phyloP scores from a whole-genome alignment of 306 rosid genomes.

The Quercus parvula region DNA sequence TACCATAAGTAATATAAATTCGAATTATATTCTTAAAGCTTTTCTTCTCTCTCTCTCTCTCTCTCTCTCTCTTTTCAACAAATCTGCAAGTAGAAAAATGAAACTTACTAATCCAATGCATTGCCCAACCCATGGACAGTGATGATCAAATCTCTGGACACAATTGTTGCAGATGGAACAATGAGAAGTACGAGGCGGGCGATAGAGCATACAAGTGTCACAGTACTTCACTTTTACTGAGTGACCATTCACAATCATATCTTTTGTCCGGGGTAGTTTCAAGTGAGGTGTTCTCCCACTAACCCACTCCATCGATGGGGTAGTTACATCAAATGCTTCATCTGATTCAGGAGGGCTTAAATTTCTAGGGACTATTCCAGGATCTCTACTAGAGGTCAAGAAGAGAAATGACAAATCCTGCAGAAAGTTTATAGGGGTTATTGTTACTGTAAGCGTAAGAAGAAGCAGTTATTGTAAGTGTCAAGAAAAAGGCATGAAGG shows the following conservation, averaged over 20 bases:
- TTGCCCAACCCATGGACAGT: constrained; percentile 99
- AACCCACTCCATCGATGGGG: constrained; percentile 99
- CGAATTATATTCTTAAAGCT: neutral
- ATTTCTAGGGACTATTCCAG: constrained; percentile 91
- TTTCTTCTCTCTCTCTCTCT: neutral
- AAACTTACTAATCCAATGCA: constrained; percentile 91
- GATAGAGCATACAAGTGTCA: constrained; percentile 92
- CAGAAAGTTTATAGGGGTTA: constrained; percentile 30
- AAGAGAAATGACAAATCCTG: constrained; percentile 83
- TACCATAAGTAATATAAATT: neutral
- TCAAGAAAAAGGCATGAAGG: constrained; percentile 2
- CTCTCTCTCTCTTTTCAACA: neutral
- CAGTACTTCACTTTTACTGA: constrained; percentile 86
- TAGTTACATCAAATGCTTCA: constrained; percentile 47
- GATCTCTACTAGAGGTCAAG: constrained; percentile 87
- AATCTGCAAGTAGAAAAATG: neutral
- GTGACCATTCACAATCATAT: constrained; percentile 71
- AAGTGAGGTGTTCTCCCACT: constrained; percentile 73
- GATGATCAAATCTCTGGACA: constrained; percentile 96
- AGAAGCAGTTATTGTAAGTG: constrained; percentile 7
- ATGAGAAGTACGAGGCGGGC: constrained; percentile 96
- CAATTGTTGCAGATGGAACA: constrained; percentile 99
- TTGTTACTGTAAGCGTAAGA: constrained; percentile 23
- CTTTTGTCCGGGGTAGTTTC: constrained; percentile 87
- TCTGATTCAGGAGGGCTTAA: constrained; percentile 75